Evolutionary conservation across 148 eudicot genomes (phyloP).

Genomic region (Rhododendron simsii): DNA sequence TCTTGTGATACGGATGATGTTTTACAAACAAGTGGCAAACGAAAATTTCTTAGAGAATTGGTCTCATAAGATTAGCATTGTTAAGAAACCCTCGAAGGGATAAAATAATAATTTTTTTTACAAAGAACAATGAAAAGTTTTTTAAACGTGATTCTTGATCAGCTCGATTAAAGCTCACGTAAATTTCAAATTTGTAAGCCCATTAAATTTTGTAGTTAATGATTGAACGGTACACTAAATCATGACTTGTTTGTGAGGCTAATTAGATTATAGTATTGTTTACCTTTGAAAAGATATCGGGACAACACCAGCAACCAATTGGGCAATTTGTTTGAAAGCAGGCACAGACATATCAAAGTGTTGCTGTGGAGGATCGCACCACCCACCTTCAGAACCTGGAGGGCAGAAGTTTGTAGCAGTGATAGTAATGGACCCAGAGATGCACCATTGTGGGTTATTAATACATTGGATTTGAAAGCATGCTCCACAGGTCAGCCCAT

Average conservation of each 20-base stretch:
- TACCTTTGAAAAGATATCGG: slow-evolving; percentile 38
- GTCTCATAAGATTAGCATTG: not conserved
- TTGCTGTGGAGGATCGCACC: slow-evolving; percentile 51
- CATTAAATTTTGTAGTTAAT: not conserved
- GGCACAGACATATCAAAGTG: slow-evolving; percentile 49
- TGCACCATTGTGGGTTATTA: slow-evolving; percentile 34
- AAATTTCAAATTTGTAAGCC: not conserved
- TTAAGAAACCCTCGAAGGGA: not conserved
- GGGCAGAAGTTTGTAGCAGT: slow-evolving; percentile 53
- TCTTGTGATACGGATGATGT: too few species aligned
- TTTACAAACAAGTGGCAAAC: too few species aligned
- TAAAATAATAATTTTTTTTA: too few species aligned
- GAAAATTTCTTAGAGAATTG: not conserved
- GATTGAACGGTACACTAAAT: not conserved
- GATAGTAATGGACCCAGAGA: slow-evolving; percentile 24
- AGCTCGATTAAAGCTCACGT: not conserved
- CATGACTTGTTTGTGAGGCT: not conserved
- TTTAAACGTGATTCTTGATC: not conserved
- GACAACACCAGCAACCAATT: slow-evolving; percentile 37
- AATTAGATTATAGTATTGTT: not conserved
- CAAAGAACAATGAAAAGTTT: not conserved
- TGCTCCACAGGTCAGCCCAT: slow-evolving; percentile 35
- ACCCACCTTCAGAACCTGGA: slow-evolving; percentile 35
- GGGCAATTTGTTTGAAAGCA: slow-evolving; percentile 38
- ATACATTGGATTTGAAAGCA: slow-evolving; percentile 34